Conservation (phyloP, 2,329 filamentous ascomycete genomes). For the Dendryphion nanum region DNA sequence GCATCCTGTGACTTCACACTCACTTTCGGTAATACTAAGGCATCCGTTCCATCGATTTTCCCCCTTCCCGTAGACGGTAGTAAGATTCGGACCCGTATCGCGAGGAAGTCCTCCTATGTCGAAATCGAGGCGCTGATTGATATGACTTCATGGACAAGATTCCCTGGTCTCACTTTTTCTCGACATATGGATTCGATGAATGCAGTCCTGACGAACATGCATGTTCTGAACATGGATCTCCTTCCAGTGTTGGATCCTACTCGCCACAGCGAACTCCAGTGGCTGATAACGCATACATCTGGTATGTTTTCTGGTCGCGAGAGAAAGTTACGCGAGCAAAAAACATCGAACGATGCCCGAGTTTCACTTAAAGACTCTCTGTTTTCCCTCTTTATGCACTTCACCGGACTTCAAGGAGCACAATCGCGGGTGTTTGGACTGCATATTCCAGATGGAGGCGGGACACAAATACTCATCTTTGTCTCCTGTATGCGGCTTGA, state of each 20-base stretch:
- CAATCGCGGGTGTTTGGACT: background rate
- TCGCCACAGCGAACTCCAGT: background rate
- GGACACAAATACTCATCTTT: background rate
- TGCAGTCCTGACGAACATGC: background rate
- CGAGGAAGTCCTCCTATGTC: slow-evolving; percentile 1
- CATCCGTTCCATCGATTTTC: background rate
- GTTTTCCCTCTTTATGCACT: background rate
- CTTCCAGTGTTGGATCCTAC: background rate
- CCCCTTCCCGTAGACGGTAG: background rate
- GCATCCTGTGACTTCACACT: background rate
- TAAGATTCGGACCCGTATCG: background rate
- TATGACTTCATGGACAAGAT: background rate
- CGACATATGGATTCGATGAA: background rate
- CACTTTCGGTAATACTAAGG: background rate
- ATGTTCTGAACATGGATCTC: background rate
- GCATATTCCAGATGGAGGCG: background rate
- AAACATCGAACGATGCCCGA: background rate
- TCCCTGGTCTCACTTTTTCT: background rate
- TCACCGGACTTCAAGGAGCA: background rate
- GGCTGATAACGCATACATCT: background rate
- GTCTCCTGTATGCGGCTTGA: background rate
- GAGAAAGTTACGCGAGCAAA: background rate
- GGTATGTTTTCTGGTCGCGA: background rate
- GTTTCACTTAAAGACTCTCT: background rate
- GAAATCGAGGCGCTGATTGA: background rate